Evolutionary conservation across 441 rosid genomes (phyloP).

Genomic region (Populus tomentosa): DNA sequence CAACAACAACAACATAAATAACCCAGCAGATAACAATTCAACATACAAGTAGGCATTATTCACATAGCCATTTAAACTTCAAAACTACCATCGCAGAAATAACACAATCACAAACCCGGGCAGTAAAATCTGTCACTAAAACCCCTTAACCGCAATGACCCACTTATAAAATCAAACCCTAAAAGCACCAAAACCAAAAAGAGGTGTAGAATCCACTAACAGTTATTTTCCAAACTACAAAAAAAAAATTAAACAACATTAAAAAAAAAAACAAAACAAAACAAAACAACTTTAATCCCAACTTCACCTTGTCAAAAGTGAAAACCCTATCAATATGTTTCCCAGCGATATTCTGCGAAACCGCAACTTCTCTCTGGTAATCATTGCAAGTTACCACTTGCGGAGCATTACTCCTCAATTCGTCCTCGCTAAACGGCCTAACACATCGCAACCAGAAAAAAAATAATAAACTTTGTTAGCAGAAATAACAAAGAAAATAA

Average conservation of each 20-base stretch:
- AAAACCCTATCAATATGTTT: constrained; percentile 90
- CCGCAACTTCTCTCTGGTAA: constrained; percentile 76
- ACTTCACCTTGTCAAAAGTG: constrained; percentile 66
- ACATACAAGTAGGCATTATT: not conserved
- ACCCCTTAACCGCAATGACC: not conserved
- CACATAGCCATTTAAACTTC: not conserved
- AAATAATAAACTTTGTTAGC: not conserved
- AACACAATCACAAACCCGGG: not conserved
- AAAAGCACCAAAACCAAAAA: not conserved
- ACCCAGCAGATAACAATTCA: not conserved
- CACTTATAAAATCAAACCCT: not conserved
- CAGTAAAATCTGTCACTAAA: not conserved
- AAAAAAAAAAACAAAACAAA: not conserved
- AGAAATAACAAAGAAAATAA: not conserved
- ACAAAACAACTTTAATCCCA: not conserved
- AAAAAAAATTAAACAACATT: not conserved
- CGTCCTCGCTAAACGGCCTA: constrained; percentile 96
- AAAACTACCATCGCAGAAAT: not conserved
- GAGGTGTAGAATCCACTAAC: not conserved
- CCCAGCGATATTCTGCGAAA: constrained; percentile 91
- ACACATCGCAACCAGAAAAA: not conserved
- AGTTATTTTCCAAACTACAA: not conserved
- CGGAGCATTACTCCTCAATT: constrained; percentile 81
- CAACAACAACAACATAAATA: no score
- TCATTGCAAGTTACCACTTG: constrained; percentile 90